Base-by-base conservation (phyloP, 805 yeast species). In the Myxozyma melibiosi region DNA sequence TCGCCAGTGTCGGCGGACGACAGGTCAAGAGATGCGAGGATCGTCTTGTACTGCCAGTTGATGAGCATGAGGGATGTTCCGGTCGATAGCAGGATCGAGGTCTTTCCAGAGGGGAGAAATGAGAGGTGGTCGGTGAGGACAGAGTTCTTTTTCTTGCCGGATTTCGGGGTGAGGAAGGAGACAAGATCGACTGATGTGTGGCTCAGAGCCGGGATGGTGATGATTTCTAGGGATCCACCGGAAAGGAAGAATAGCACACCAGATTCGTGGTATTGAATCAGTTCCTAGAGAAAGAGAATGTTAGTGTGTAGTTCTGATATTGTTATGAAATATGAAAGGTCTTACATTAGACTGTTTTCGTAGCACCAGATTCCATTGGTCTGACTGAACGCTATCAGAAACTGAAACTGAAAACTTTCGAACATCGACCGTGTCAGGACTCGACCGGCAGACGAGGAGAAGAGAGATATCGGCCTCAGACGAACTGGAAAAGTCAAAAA, bases 41-140 rank as follows among this genome's bases (percentile, higher is more conserved):
- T 27, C 9, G 51, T 51, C 18, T 58, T 50, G 49, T 60, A 57
- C 8, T 45, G 55, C 62, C 61, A 53, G 41, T 58, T 53, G 43
- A 60, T 42, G 28, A 60, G 43, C 11, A 44, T 9, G 6, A 60
- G 39, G 22, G 47, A 22, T 1, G 51, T 8, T 24, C 63, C 60
- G 5, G 60, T 53, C n/a, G 51, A 45, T 7, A 55, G 34, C 9
- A 58, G 39, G 24, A 58, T 25, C 1, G 63, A 35, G 8, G 63
- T 25, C 40, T 52, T 56, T 27, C 60, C 51, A 11, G 49, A 40
- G 2, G 63, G 61, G n/a, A 58, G 28, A 27, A 50, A 51, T 4
- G 57, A 41, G 3, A 56, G 25, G 2, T 37, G 30, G 22, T 48
- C 44, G 4, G 47, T n/a, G n/a, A n/a, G n/a, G n/a, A n/a, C 24